A percentile compares a stretch with the other conserved stretches of the same genome.
These are phyloP conservation scores for Orbilia oligospora DNA, from an alignment of 2,329 filamentous ascomycete species.

Conservation along the genomic window DNA sequence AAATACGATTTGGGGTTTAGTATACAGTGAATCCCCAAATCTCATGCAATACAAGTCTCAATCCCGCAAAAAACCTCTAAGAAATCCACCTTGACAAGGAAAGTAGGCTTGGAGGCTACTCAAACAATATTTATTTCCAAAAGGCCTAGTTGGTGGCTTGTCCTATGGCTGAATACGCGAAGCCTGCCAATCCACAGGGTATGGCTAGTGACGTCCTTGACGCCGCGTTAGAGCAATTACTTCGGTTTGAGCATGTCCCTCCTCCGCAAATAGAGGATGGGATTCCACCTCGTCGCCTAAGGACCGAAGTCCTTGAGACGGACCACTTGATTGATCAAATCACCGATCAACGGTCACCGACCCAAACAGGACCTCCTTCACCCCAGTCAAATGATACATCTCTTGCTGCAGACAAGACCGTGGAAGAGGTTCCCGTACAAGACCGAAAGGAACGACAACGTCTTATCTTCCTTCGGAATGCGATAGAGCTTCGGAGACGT, in stretches of 20 bases:
- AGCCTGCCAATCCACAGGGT: background rate
- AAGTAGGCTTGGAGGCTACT: background rate
- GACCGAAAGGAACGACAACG: conserved; percentile 11
- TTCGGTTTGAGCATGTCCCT: background rate
- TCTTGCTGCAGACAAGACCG: background rate
- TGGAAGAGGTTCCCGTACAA: background rate
- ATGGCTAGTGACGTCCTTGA: background rate
- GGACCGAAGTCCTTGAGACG: too few species aligned
- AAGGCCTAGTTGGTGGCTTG: too few species aligned
- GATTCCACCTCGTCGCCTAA: background rate
- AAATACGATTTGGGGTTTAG: too few species aligned
- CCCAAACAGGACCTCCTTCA: conserved; percentile 2
- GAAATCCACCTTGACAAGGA: conserved; percentile 29
- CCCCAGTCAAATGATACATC: background rate
- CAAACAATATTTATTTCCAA: too few species aligned
- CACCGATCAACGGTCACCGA: background rate
- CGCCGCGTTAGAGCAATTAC: background rate
- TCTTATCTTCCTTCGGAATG: conserved; percentile 26
- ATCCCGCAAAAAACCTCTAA: conserved; percentile 7
- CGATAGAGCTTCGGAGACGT: conserved; percentile 17
- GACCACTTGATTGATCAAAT: background rate
- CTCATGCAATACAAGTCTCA: conserved; percentile 26
- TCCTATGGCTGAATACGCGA: background rate
- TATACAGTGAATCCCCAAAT: background rate
- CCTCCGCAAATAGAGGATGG: background rate